phyloP scores from a whole-genome alignment of 257 asterid species.

The Cordia subcordata region DNA sequence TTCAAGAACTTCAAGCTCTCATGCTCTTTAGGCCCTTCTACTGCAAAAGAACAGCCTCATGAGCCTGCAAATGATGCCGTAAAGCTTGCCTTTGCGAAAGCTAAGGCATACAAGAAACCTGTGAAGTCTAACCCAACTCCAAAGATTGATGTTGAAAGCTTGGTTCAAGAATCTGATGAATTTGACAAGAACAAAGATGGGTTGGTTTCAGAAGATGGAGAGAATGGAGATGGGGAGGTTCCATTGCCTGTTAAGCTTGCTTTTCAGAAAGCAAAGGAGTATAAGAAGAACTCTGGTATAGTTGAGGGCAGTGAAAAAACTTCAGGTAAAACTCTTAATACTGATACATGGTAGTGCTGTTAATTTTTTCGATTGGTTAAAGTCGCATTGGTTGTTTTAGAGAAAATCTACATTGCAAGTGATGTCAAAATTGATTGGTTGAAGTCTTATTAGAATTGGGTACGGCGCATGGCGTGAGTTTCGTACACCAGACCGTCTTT shows the following conservation, averaged over 20 bases:
- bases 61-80: slow-evolving; percentile 43
- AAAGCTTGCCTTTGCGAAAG: slow-evolving; percentile 62
- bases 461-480: too few species aligned
- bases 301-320: neutral
- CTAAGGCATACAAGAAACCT: slow-evolving; percentile 50
- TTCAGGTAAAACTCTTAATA: neutral
- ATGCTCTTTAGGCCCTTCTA: slow-evolving; percentile 27
- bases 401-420: too few species aligned
- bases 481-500: neutral
- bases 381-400: neutral
- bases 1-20: slow-evolving; percentile 37
- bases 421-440: too few species aligned
- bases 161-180: slow-evolving; percentile 18
- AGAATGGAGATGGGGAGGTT: slow-evolving; percentile 12
- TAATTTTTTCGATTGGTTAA: neutral
- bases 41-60: slow-evolving; percentile 28
- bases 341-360: neutral
- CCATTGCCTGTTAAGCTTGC: slow-evolving; percentile 37
- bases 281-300: slow-evolving; percentile 34
- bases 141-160: slow-evolving; percentile 5
- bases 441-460: too few species aligned
- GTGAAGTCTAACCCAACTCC: slow-evolving; percentile 26
- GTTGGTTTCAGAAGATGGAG: slow-evolving; percentile 4
- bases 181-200: slow-evolving; percentile 3
- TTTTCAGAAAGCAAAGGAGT: slow-evolving; percentile 43